Evolutionary conservation across 495 filamentous ascomycete genomes (phyloP).

Genomic region (Saxophila tyrrhenica): DNA sequence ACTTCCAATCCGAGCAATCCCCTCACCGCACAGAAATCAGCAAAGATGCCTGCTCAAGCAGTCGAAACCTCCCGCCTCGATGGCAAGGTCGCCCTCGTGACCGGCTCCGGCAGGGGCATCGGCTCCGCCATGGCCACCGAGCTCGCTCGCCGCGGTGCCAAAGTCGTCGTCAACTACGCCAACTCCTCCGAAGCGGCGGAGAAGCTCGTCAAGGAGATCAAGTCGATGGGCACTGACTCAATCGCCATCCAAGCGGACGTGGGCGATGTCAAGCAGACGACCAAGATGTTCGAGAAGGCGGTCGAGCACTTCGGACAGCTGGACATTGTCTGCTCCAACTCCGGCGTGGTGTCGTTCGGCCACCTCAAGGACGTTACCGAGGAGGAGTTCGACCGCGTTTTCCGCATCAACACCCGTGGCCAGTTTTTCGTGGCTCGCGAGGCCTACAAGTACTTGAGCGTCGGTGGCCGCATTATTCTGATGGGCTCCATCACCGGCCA

Average conservation of each 20-base stretch:
- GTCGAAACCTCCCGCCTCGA: conserved; percentile 26
- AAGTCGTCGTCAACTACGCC: conserved; percentile 37
- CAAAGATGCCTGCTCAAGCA: not conserved
- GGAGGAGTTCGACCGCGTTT: conserved; percentile 43
- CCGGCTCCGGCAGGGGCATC: conserved; percentile 36
- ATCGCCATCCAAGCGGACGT: conserved; percentile 44
- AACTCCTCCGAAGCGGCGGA: conserved; percentile 37
- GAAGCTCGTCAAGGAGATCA: conserved; percentile 36
- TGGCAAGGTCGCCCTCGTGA: conserved; percentile 37
- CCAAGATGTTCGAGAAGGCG: conserved; percentile 35
- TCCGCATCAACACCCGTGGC: conserved; percentile 47
- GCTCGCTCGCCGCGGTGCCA: conserved; percentile 36
- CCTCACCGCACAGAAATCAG: not conserved
- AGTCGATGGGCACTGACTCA: conserved; percentile 32
- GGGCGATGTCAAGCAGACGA: conserved; percentile 34
- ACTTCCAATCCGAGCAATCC: not conserved
- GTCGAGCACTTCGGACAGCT: conserved; percentile 36
- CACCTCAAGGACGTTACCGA: conserved; percentile 37
- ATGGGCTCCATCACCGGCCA: conserved; percentile 55
- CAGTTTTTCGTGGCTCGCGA: conserved; percentile 58
- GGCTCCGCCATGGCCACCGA: conserved; percentile 35
- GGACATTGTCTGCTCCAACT: conserved; percentile 43
- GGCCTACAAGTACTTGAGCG: conserved; percentile 50
- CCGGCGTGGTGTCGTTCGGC: conserved; percentile 43
- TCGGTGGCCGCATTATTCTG: conserved; percentile 51